A percentile compares a stretch with the other conserved stretches of the same genome.
phyloP scores from a whole-genome alignment of 805 yeast species.

The Candida berthetii region DNA sequence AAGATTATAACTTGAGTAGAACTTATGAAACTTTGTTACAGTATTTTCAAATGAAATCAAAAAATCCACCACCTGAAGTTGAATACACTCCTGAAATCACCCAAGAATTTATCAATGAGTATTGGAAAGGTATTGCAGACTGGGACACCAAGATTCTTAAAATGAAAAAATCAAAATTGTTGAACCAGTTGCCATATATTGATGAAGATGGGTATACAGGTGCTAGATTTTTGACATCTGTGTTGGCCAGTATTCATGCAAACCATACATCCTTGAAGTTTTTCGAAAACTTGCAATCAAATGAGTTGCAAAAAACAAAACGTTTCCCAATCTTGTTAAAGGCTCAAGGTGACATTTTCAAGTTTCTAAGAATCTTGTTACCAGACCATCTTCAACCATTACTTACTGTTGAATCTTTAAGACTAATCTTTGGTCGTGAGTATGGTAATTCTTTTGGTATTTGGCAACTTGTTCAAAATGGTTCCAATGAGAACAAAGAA shows the following conservation, averaged over 20 bases:
- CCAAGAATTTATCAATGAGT: conserved; percentile 14
- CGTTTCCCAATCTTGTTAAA: conserved; percentile 40
- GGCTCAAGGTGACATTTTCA: conserved; percentile 41
- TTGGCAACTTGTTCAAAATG: conserved; percentile 40
- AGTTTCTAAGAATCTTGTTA: conserved; percentile 36
- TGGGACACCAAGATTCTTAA: conserved; percentile 30
- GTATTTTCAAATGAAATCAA: conserved; percentile 23
- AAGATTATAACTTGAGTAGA: conserved; percentile 25
- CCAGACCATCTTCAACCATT: conserved; percentile 27
- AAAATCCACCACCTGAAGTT: conserved; percentile 8
- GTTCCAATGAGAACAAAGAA: conserved; percentile 38
- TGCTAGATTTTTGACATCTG: conserved; percentile 39
- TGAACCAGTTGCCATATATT: conserved; percentile 34
- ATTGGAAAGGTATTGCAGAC: conserved; percentile 31
- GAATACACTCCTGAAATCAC: conserved; percentile 8
- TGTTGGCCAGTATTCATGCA: conserved; percentile 25
- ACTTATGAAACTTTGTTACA: conserved; percentile 25
- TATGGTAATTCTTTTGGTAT: conserved; percentile 68
- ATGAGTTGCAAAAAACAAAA: conserved; percentile 39
- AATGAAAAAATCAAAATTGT: conserved; percentile 30
- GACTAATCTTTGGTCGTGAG: conserved; percentile 50
- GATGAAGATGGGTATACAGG: conserved; percentile 48
- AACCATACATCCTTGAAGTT: conserved; percentile 8
- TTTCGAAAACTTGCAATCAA: conserved; percentile 43
- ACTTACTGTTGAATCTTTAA: conserved; percentile 31